These are phyloP conservation scores for Kokia cookei DNA, from an alignment of 441 rosid genomes.

Conservation along the genomic window DNA sequence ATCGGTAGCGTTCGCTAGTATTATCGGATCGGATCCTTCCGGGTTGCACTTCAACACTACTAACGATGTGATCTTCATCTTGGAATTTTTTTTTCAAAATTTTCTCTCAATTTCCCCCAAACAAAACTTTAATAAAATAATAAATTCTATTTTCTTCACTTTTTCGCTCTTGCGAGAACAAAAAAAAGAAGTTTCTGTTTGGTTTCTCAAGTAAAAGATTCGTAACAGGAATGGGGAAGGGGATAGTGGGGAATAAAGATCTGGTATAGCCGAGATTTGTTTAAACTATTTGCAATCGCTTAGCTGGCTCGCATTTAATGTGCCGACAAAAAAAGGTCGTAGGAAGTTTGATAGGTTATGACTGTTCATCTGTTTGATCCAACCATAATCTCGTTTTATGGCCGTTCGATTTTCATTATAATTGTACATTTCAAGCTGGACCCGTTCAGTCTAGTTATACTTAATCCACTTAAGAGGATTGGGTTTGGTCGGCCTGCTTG, in stretches of 20 bases:
- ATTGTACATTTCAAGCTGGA: background rate
- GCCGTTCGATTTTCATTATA: background rate
- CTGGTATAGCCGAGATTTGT: background rate
- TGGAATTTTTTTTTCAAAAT: background rate
- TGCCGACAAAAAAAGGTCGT: background rate
- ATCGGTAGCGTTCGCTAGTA: conserved; percentile 69
- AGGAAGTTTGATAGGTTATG: background rate
- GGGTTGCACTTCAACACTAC: conserved; percentile 67
- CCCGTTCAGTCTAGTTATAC: background rate
- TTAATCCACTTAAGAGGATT: background rate
- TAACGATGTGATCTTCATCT: conserved; percentile 93
- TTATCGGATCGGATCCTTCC: conserved; percentile 68
- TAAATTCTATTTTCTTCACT: background rate
- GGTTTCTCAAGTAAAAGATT: background rate
- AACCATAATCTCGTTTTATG: background rate
- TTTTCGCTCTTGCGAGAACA: background rate
- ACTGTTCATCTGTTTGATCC: background rate
- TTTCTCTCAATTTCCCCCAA: background rate
- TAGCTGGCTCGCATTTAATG: background rate
- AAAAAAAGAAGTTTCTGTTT: background rate
- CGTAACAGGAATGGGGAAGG: background rate
- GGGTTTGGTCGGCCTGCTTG: background rate
- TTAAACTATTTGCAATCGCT: background rate
- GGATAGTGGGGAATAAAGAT: background rate
- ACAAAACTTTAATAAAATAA: background rate